phyloP scores from a whole-genome alignment of 805 yeast species.

The Suhomyces vadensis region DNA sequence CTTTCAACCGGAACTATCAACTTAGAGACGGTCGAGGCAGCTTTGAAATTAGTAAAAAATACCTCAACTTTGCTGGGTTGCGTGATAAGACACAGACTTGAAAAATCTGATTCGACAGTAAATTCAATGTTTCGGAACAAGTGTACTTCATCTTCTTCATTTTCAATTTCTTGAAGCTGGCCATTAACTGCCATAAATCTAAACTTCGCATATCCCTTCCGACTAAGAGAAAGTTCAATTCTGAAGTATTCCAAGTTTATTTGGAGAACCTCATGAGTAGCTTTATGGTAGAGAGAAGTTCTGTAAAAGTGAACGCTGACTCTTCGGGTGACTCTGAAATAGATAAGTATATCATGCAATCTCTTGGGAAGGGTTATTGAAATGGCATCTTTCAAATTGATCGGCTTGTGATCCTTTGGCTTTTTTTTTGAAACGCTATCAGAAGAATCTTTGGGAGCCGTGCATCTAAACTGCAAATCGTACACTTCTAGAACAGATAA shows the following conservation, averaged over 20 bases:
- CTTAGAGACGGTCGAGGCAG: conserved; percentile 12
- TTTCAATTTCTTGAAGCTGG: conserved; percentile 15
- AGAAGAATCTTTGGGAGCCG: not conserved
- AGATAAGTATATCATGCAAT: conserved; percentile 20
- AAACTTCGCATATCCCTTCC: conserved; percentile 14
- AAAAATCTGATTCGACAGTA: conserved; percentile 20
- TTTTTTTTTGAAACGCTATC: not conserved
- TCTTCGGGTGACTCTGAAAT: conserved; percentile 23
- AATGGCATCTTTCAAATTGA: not conserved
- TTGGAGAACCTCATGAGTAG: conserved; percentile 11
- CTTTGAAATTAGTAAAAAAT: conserved; percentile 15
- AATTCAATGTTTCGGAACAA: conserved; percentile 30
- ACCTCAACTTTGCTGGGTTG: conserved; percentile 11
- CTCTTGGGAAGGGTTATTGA: conserved; percentile 15
- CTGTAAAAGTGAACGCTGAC: conserved; percentile 26
- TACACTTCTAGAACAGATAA: conserved; percentile 28
- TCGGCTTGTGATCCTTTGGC: not conserved
- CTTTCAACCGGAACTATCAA: conserved; percentile 11
- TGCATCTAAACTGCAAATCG: conserved; percentile 18
- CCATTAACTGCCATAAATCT: conserved; percentile 24
- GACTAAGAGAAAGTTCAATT: conserved; percentile 1
- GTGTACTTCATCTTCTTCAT: conserved; percentile 14
- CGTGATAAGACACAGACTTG: conserved; percentile 16
- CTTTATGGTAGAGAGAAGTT: conserved; percentile 12
- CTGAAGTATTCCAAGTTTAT: not conserved